Conservation (phyloP, 768 basidiomycete species). For the Boletellus ananiceps region DNA sequence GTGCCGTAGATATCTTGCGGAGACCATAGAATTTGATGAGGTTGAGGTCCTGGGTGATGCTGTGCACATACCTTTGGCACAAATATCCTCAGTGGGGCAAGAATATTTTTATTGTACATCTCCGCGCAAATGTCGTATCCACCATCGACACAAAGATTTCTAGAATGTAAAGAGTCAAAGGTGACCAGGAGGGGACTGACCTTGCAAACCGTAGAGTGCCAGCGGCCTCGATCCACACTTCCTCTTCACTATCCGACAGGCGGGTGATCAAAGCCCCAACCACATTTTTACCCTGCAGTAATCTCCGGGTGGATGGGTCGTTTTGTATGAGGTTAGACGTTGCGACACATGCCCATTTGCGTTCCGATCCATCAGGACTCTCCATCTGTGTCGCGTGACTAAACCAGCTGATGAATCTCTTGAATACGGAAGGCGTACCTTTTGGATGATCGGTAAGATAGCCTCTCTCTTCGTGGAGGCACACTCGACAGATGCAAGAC, state of each 20-base stretch:
- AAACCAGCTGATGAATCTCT: not conserved
- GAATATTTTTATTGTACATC: conserved; percentile 95
- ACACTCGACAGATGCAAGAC: conserved; percentile 68
- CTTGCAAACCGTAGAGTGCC: conserved; percentile 74
- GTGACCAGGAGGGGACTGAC: not conserved
- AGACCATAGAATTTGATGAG: not conserved
- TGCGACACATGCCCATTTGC: conserved; percentile 95
- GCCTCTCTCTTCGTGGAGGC: conserved; percentile 72
- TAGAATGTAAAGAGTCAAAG: conserved; percentile 29
- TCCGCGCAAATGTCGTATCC: conserved; percentile 94
- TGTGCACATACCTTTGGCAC: conserved; percentile 61
- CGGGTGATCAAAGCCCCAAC: conserved; percentile 82
- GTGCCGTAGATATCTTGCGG: conserved; percentile 63
- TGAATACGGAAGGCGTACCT: conserved; percentile 44
- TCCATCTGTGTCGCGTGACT: conserved; percentile 51
- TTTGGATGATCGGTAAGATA: conserved; percentile 85
- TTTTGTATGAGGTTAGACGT: conserved; percentile 95
- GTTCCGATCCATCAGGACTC: conserved; percentile 69
- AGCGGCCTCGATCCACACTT: conserved; percentile 85
- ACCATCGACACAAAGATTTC: conserved; percentile 92
- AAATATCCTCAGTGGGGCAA: conserved; percentile 70
- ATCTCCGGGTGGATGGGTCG: conserved; percentile 84
- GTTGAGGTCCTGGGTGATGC: not conserved
- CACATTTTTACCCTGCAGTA: conserved; percentile 88
- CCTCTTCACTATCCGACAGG: conserved; percentile 86